Conservation (phyloP, 2,329 filamentous ascomycete species). For the Pyricularia pennisetigena region DNA sequence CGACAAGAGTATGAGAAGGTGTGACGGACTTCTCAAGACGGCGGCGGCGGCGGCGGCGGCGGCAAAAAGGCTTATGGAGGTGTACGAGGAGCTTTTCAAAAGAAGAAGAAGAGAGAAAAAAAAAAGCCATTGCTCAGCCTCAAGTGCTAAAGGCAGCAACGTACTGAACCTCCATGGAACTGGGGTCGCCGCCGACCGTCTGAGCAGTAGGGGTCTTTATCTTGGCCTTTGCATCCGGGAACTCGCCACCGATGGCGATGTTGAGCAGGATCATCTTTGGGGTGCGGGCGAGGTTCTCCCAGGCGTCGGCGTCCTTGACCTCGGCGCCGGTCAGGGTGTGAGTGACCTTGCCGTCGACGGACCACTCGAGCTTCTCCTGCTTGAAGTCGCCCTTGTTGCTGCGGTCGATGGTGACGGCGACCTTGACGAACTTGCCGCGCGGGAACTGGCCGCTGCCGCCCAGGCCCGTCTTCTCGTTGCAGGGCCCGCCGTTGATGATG, state of each 20-base stretch:
- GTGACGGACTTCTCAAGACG: too few relatives aligned
- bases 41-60: too few relatives aligned
- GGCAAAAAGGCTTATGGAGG: background rate
- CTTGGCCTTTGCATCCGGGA: conserved; percentile 22
- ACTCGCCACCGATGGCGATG: conserved; percentile 41
- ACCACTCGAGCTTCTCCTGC: conserved; percentile 41
- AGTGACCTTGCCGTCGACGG: conserved; percentile 33
- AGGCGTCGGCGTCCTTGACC: conserved; percentile 34
- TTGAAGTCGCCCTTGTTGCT: conserved; percentile 29
- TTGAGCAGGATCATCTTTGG: conserved; percentile 44
- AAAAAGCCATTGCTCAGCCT: background rate
- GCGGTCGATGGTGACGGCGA: conserved; percentile 40
- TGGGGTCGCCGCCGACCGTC: conserved; percentile 35
- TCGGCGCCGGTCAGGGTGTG: conserved; percentile 31
- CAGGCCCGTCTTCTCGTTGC: conserved; percentile 29
- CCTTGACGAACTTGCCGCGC: conserved; percentile 30
- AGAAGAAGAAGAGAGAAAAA: too few relatives aligned
- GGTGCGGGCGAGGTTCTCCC: conserved; percentile 38
- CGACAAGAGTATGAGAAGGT: too few relatives aligned
- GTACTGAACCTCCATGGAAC: conserved; percentile 42
- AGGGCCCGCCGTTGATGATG: conserved; percentile 25
- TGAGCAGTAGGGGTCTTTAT: conserved; percentile 27
- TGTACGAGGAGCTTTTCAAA: too few relatives aligned
- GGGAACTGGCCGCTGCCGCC: conserved; percentile 12
- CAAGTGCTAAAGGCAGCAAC: conserved; percentile 28